A percentile compares a stretch with the other conserved stretches of the same genome.
Evolutionary conservation across 169 alveolate genomes (phyloP).

Genomic region (Cardiosporidium cionae): DNA sequence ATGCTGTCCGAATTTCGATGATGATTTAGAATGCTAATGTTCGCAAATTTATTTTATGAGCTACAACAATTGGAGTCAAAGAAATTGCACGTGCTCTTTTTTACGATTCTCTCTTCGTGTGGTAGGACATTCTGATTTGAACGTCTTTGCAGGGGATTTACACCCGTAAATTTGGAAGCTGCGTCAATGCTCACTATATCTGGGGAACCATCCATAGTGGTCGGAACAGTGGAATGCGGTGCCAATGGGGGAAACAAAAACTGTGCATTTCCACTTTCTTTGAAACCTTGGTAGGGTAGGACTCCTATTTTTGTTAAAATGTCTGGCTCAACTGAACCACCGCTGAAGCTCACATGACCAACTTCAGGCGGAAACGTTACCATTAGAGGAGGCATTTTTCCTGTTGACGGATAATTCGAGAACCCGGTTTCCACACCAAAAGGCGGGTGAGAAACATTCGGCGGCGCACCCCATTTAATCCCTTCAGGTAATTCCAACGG

Average conservation of each 20-base stretch:
- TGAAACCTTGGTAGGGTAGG: slow-evolving; percentile 53
- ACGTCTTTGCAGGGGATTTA: too few relatives aligned
- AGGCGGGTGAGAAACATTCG: slow-evolving; percentile 20
- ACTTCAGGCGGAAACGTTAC: slow-evolving; percentile 60
- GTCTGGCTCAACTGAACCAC: slow-evolving; percentile 47
- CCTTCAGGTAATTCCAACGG: slow-evolving; percentile 50
- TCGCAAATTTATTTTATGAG: too few relatives aligned
- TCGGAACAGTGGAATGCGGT: slow-evolving; percentile 50
- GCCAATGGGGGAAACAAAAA: slow-evolving; percentile 57
- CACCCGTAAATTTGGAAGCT: neutral
- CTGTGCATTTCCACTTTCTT: slow-evolving; percentile 39
- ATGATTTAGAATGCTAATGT: too few relatives aligned
- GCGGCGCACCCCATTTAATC: slow-evolving; percentile 45
- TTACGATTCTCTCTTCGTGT: too few relatives aligned
- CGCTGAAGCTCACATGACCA: slow-evolving; percentile 50
- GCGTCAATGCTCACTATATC: slow-evolving; percentile 35
- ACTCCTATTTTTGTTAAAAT: slow-evolving; percentile 52
- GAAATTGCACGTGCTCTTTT: too few relatives aligned
- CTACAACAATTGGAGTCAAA: too few relatives aligned
- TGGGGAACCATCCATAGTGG: slow-evolving; percentile 48
- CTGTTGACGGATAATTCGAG: slow-evolving; percentile 11
- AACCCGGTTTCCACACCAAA: neutral
- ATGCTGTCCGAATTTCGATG: too few relatives aligned
- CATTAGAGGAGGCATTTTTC: slow-evolving; percentile 48
- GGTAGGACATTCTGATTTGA: too few relatives aligned